A percentile compares a stretch with the other conserved stretches of the same genome.
phyloP scores from a whole-genome alignment of 2,329 filamentous ascomycete species.

The Domatiomyces globalis region DNA sequence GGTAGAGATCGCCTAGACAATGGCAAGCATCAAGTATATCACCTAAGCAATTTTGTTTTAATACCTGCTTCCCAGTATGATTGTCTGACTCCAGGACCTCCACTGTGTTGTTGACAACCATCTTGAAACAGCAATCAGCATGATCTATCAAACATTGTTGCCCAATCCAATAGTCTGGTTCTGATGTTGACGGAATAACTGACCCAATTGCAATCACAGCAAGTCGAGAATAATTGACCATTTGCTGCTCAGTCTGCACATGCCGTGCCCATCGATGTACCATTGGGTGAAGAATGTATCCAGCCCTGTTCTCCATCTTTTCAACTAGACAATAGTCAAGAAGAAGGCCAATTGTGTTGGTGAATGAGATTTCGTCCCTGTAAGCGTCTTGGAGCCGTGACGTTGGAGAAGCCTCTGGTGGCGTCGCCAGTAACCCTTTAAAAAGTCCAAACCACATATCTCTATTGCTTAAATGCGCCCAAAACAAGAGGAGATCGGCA shows the following conservation, averaged over 20 bases:
- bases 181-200: not conserved
- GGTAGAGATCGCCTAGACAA: constrained; percentile 17
- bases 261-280: constrained; percentile 1
- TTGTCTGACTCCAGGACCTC: not conserved
- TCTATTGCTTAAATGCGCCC: constrained; percentile 31
- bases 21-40: constrained; percentile 8
- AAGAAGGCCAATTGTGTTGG: constrained; percentile 1
- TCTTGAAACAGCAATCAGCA: constrained; percentile 19
- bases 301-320: not conserved
- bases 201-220: constrained; percentile 1
- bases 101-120: not conserved
- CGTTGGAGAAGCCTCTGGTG: not conserved
- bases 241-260: constrained; percentile 2
- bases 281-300: constrained; percentile 1
- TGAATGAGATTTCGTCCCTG: constrained; percentile 1
- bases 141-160: constrained; percentile 1
- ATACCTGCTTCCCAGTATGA: constrained; percentile 3
- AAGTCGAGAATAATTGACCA: not conserved
- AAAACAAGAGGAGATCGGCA: constrained; percentile 27
- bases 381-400: constrained; percentile 1
- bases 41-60: constrained; percentile 10
- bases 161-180: not conserved
- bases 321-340: constrained; percentile 1
- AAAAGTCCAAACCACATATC: constrained; percentile 24
- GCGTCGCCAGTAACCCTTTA: not conserved